Evolutionary conservation across 23 red algal genomes (phyloP), one percentile per base, ranked within the genome.

Genomic region (Agarophyton chilense): DNA sequence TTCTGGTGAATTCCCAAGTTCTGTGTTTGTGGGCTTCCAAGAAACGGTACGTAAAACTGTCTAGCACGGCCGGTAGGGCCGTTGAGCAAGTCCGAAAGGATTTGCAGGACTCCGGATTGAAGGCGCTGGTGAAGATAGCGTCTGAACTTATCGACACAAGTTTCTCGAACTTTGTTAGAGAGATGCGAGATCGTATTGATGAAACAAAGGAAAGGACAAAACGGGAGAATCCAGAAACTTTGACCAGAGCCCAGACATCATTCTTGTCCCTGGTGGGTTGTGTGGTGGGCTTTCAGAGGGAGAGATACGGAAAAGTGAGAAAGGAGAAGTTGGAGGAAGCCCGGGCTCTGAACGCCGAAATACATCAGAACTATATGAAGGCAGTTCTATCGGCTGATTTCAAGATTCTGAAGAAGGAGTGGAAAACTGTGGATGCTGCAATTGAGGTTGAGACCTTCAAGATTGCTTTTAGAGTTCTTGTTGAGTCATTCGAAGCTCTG

Each of bases 271-370:
- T 90, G 13, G 26, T 81, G 16, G 86, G 73, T 14, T 65, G 51
- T 9, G 86, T 81, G 6, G 86, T 81, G 1, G 86, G 86, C 34
- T 90, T 90, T 53, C 86, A 90, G 25, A 47, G 86, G 21, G 73
- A 90, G 16, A n/a, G 71, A 22, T 77, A 60, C 33, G 83, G 83
- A 9, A 88, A 88, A 58, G 54, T 88, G 18, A 49, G 50, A 11
- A 88, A 74, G 55, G 83, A 29, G 18, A 52, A 24, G 6, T 58
- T 64, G 7, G 83, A 58, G 6, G 56, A 41, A 21, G 18, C 36
- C 8, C 31, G 26, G 1, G 10, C 83, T 12, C 36, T 57, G 44
- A 42, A n/a, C 39, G 43, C 65, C 42, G 64, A 88, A 16, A 64
- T 88, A 10, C 83, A 88, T 35, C 42, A 88, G 25, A 88, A 88